A percentile compares a stretch with the other conserved stretches of the same genome.
These are phyloP conservation scores for Colletotrichum spinosum DNA, from an alignment of 2,329 filamentous ascomycete species.

Conservation along the genomic window DNA sequence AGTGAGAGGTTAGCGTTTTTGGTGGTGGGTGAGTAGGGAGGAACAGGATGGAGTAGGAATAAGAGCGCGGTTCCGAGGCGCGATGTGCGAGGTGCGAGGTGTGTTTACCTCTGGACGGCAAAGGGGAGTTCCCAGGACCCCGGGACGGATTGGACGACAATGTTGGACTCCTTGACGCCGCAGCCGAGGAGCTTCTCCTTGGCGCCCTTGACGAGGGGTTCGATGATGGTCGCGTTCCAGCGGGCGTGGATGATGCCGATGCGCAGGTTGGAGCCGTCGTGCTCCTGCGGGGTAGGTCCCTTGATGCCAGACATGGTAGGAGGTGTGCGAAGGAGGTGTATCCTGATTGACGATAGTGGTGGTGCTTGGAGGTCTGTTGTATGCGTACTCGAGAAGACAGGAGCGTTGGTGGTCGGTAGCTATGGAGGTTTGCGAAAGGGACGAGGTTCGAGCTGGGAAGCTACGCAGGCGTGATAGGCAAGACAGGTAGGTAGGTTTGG, in stretches of 20 bases:
- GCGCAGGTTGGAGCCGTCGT: conserved; percentile 80
- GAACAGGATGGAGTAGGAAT: too few relatives aligned
- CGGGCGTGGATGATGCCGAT: conserved; percentile 96
- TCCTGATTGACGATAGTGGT: not conserved
- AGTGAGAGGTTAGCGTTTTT: conserved; percentile 3
- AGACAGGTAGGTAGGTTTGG: not conserved
- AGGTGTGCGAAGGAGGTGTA: not conserved
- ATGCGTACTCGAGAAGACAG: not conserved
- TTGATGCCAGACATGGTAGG: conserved; percentile 62
- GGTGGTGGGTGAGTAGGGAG: too few relatives aligned
- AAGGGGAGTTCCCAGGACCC: conserved; percentile 96
- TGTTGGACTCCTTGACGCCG: conserved; percentile 89
- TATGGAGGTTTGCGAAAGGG: conserved; percentile 17
- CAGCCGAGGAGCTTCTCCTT: conserved; percentile 80
- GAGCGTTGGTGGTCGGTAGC: conserved; percentile 7
- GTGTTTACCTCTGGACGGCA: conserved; percentile 80
- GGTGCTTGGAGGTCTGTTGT: too few relatives aligned
- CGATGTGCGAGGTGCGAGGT: too few relatives aligned
- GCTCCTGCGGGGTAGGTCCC: conserved; percentile 66
- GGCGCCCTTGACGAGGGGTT: conserved; percentile 83
- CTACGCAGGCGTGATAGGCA: not conserved
- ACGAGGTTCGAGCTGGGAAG: not conserved
- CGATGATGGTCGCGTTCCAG: conserved; percentile 93
- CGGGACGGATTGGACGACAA: conserved; percentile 89
- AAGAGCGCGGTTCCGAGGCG: too few relatives aligned